A percentile compares a stretch with the other conserved stretches of the same genome.
These are phyloP conservation scores for Dipodascus geniculatus DNA, from an alignment of 805 yeast genomes.

Conservation along the genomic window DNA sequence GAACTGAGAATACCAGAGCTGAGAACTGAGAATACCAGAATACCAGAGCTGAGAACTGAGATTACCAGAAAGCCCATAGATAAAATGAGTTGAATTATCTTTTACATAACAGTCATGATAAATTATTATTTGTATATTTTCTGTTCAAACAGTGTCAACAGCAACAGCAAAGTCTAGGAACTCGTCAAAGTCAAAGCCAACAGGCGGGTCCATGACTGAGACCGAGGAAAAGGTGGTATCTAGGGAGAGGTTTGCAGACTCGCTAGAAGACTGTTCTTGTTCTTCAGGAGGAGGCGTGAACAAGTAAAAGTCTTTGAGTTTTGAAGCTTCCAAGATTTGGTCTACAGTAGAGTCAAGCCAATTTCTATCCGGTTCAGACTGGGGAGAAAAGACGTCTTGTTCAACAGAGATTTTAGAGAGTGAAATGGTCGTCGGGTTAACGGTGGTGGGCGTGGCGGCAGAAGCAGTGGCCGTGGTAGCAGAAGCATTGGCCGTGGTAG, in stretches of 20 bases:
- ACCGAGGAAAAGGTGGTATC: slow-evolving; percentile 8
- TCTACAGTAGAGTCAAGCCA: background rate
- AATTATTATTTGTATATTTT: background rate
- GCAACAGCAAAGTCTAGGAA: slow-evolving; percentile 4
- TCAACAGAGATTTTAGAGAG: background rate
- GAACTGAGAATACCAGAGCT: no score
- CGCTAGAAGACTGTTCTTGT: no score
- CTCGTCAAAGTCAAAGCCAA: background rate
- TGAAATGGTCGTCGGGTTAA: background rate
- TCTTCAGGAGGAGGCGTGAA: background rate
- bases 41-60: no score
- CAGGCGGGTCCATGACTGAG: slow-evolving; percentile 5
- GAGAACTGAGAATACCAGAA: no score
- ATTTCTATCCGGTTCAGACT: background rate
- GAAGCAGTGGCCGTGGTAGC: background rate
- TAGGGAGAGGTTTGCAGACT: background rate
- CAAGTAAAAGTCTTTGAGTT: background rate
- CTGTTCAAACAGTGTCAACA: slow-evolving; percentile 9
- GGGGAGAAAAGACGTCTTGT: background rate
- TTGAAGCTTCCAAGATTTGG: slow-evolving; percentile 1
- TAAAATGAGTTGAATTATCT: background rate
- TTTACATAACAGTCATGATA: background rate
- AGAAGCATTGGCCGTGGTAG: background rate
- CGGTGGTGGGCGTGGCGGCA: background rate
- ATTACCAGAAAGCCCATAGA: background rate